phyloP scores from a whole-genome alignment of 192 early-diverging fungal species.

The Lunasporangiospora selenospora region DNA sequence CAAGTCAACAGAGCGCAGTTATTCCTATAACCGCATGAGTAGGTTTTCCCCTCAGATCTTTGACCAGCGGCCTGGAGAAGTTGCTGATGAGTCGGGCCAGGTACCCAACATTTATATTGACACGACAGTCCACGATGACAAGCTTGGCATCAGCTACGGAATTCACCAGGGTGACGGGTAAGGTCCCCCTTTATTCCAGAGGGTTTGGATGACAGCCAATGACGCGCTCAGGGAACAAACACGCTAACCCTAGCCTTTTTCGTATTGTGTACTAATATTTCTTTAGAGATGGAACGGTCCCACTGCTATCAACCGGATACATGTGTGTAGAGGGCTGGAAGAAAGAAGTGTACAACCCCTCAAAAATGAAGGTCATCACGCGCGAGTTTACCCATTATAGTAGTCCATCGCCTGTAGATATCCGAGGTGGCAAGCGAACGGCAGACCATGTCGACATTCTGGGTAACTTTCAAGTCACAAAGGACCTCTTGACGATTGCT shows the following conservation, averaged over 20 bases:
- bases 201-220: no score
- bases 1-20: conserved; percentile 80
- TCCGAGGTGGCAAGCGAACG: conserved; percentile 77
- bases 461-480: conserved; percentile 77
- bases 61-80: conserved; percentile 35
- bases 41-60: conserved; percentile 19
- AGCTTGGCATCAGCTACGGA: conserved; percentile 71
- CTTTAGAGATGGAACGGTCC: conserved; percentile 88
- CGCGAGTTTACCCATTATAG: conserved; percentile 73
- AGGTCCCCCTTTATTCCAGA: no score
- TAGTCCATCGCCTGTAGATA: conserved; percentile 62
- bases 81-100: conserved; percentile 22
- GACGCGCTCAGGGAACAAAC: no score
- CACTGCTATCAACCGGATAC: conserved; percentile 83
- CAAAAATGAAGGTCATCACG: conserved; percentile 69
- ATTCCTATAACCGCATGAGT: conserved; percentile 71
- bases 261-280: not conserved
- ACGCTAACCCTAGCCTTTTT: not conserved
- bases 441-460: conserved; percentile 90
- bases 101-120: conserved; percentile 59
- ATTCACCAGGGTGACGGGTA: conserved; percentile 73
- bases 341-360: conserved; percentile 82
- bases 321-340: conserved; percentile 90
- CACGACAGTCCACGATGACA: conserved; percentile 57
- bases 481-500: conserved; percentile 47